These are phyloP conservation scores for Diversispora epigaea DNA, from an alignment of 192 early-diverging fungal species.

Conservation along the genomic window DNA sequence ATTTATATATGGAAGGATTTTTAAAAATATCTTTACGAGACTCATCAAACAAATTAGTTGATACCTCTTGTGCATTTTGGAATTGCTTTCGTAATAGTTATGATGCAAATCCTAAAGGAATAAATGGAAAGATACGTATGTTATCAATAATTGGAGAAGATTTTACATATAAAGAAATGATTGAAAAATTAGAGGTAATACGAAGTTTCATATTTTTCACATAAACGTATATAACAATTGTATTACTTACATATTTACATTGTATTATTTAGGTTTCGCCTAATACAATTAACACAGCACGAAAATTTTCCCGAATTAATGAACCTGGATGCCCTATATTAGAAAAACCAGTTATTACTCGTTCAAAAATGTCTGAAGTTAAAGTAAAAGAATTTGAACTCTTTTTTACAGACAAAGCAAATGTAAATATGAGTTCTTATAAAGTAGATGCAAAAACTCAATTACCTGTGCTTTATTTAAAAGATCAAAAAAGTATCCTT, in stretches of 20 bases:
- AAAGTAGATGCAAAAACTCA: conserved; percentile 3
- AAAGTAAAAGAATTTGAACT: not conserved
- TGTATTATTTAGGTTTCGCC: too few species aligned
- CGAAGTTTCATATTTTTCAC: too few species aligned
- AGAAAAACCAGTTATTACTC: not conserved
- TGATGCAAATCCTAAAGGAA: not conserved
- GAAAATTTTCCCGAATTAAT: not conserved
- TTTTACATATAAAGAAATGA: conserved; percentile 3
- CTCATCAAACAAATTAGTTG: too few species aligned
- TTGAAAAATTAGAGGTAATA: not conserved
- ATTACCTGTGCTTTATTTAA: not conserved
- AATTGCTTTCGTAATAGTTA: not conserved
- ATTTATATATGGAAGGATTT: not conserved
- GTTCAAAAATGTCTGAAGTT: not conserved
- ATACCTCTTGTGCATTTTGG: too few species aligned
- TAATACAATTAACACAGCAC: not conserved
- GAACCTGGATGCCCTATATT: not conserved
- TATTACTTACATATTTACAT: too few species aligned
- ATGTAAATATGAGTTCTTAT: not conserved
- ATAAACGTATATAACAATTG: too few species aligned
- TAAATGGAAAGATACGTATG: not conserved
- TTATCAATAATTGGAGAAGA: conserved; percentile 15
- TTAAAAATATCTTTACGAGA: not conserved
- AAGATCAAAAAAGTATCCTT: not conserved
- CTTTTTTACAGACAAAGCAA: not conserved